phyloP scores from a whole-genome alignment of 2,329 filamentous ascomycete genomes.

The Ceratocystis albifundus region DNA sequence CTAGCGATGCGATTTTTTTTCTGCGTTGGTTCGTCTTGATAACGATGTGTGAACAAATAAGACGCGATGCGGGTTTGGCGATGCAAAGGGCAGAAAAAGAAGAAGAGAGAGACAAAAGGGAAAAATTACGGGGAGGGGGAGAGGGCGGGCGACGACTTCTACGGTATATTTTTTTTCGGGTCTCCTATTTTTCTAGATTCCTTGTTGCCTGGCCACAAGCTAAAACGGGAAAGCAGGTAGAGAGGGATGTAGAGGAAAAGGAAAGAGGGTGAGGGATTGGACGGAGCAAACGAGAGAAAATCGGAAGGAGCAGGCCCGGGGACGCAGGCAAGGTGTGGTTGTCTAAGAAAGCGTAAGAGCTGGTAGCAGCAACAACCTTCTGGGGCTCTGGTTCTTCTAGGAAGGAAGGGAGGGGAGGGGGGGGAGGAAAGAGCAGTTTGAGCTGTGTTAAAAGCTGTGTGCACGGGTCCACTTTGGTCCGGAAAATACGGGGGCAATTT shows the following conservation, averaged over 20 bases:
- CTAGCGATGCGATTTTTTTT: too few species aligned
- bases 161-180: not conserved
- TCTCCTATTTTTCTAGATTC: constrained; percentile 11
- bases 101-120: not conserved
- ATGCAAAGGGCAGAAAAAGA: not conserved
- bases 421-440: too few species aligned
- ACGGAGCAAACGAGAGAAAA: constrained; percentile 16
- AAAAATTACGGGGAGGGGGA: not conserved
- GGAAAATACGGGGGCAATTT: constrained; percentile 11
- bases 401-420: constrained; percentile 4
- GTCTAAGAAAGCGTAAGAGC: not conserved
- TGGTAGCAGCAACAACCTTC: not conserved
- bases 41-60: not conserved
- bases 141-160: not conserved
- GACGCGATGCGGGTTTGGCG: not conserved
- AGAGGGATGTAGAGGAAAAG: not conserved
- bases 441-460: not conserved
- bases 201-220: not conserved
- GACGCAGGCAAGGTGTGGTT: not conserved
- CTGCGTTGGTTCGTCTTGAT: too few species aligned
- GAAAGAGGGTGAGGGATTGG: constrained; percentile 6
- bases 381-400: not conserved
- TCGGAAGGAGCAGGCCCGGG: constrained; percentile 16
- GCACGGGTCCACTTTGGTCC: constrained; percentile 15
- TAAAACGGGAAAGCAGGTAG: not conserved